Base-by-base conservation (phyloP, 2,329 filamentous ascomycete species). In the Pyrenochaeta sp. region DNA sequence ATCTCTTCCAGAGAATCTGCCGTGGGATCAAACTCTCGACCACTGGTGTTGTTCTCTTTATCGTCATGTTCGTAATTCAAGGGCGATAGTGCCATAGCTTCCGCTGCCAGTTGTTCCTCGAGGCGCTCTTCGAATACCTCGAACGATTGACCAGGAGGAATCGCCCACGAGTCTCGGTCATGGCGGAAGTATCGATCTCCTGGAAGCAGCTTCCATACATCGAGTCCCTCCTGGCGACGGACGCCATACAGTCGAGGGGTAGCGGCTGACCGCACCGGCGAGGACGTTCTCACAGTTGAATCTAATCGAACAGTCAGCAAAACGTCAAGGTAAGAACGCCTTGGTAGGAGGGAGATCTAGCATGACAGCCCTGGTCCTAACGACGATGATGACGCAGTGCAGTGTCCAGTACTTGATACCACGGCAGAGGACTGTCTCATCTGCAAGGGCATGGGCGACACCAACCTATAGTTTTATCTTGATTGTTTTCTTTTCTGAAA, bases 31-130 rank as follows among this genome's bases (percentile, higher is more conserved):
- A 53, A 36, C 9, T 61, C 59, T 10, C 39, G 30, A 10, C 60
- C 52, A 24, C 44, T 46, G 12, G 46, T 47, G 9, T 40, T 22
- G 47, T 70, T 71, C 34, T 71, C 68, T 40, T 71, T 71, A 37
- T 70, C 58, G 13, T 69, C 67, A 27, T 68, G 58, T 9, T 69
- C 59, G 39, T 61, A 65, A n/a, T 59, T 45, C 22, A 64, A 52
- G 7, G 67, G 67, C 42, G 64, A 66, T 7, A 54, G 56, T 54
- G 54, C 57, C 6, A 58, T 56, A n/a, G 64, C 62, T 39, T 69
- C 65, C 5, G 52, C 50, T 12, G 52, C 56, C 12, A 68, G 30
- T 27, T 68, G 68, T 24, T 67, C 62, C 39, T 69, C 61, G 3
- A 67, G 60, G 13, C 54, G 53, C 25, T 71, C 67, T 2, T 56